phyloP scores from a whole-genome alignment of 2,329 filamentous ascomycete genomes.

The Clonostachys chloroleuca region DNA sequence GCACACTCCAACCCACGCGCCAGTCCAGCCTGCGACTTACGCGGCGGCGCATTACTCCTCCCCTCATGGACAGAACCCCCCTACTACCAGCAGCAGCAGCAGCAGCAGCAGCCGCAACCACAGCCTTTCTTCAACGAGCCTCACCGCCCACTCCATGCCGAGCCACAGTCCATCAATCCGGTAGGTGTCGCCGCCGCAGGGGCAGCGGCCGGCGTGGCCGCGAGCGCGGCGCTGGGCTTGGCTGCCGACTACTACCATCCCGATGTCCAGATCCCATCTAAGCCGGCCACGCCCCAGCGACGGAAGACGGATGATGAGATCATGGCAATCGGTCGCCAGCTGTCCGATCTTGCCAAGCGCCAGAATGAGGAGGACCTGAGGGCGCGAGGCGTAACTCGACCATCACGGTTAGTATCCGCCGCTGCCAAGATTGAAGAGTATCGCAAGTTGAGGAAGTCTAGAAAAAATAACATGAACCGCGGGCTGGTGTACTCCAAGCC shows the following conservation, averaged over 20 bases:
- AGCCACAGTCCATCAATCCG: neutral
- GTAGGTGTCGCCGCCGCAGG: neutral
- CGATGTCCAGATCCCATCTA: neutral
- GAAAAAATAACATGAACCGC: conserved; percentile 15
- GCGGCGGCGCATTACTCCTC: neutral
- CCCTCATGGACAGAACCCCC: neutral
- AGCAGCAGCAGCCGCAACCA: neutral
- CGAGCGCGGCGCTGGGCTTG: neutral
- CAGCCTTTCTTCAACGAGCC: neutral
- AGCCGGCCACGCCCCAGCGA: conserved; percentile 2
- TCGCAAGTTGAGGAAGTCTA: conserved; percentile 28
- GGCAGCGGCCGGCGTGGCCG: conserved; percentile 1
- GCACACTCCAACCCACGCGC: neutral
- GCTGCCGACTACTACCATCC: conserved; percentile 2
- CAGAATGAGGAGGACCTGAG: conserved; percentile 46
- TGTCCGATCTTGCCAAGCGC: conserved; percentile 45
- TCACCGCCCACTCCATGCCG: neutral
- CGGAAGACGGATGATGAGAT: conserved; percentile 41
- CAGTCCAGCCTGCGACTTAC: neutral
- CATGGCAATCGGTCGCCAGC: conserved; percentile 46
- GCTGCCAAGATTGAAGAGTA: conserved; percentile 35
- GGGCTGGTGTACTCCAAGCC: conserved; percentile 35
- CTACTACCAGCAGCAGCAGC: conserved; percentile 3
- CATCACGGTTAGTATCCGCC: conserved; percentile 23
- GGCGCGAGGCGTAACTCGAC: conserved; percentile 22